Conservation (phyloP, 306 rosid species). For the Adenanthera pavonina region DNA sequence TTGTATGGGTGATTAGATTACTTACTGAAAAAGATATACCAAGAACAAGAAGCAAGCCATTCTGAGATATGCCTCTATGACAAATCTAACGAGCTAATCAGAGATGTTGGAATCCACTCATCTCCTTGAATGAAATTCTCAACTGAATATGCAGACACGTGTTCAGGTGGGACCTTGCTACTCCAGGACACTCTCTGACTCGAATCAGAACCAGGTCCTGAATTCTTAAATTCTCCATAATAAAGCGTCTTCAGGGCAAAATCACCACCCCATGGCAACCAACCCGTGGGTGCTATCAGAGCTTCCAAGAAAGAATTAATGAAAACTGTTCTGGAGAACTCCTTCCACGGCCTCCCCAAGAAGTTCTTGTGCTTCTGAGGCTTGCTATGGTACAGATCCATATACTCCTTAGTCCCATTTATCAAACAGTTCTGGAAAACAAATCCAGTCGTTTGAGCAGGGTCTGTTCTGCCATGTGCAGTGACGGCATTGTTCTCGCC, state of each 20-base stretch:
- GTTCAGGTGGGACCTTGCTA: constrained; percentile 65
- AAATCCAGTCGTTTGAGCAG: constrained; percentile 81
- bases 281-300: constrained; percentile 63
- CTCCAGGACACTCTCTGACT: constrained; percentile 73
- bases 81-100: constrained; percentile 30
- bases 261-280: constrained; percentile 79
- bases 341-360: constrained; percentile 99
- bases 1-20: constrained; percentile 4
- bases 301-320: constrained; percentile 60
- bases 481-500: constrained; percentile 76
- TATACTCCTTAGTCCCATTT: constrained; percentile 83
- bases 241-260: constrained; percentile 73
- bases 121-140: constrained; percentile 88
- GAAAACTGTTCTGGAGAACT: constrained; percentile 76
- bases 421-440: constrained; percentile 76
- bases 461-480: constrained; percentile 91
- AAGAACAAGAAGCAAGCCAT: not conserved
- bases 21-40: not conserved
- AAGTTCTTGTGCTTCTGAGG: constrained; percentile 76
- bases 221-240: constrained; percentile 75
- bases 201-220: constrained; percentile 62
- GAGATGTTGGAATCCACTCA: constrained; percentile 64
- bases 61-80: not conserved
- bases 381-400: constrained; percentile 71
- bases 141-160: constrained; percentile 61